Percentiles rank a stretch among this genome's conserved stretches.
Conservation (phyloP, 306 rosid genomes). For the Chamaecrista fasciculata region DNA sequence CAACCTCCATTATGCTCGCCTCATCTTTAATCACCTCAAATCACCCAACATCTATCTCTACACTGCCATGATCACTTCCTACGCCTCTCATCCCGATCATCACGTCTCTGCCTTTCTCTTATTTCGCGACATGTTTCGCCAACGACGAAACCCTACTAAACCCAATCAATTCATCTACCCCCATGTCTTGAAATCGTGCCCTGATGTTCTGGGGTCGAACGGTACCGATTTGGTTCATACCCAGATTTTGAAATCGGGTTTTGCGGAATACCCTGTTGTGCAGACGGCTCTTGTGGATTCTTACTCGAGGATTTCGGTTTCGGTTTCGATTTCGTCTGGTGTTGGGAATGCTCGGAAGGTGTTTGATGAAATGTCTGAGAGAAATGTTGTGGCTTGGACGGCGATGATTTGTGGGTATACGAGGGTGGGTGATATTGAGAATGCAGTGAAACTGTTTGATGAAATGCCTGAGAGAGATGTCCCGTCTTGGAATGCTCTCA, state of each 20-base stretch:
- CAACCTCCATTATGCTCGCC: constrained; percentile 56
- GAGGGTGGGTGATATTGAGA: constrained; percentile 55
- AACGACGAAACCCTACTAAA: constrained; percentile 4
- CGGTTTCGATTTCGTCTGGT: no score
- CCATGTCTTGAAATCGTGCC: constrained; percentile 51
- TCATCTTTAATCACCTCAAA: constrained; percentile 46
- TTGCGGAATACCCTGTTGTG: constrained; percentile 55
- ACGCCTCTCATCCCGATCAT: constrained; percentile 45
- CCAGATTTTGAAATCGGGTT: constrained; percentile 62
- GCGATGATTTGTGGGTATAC: constrained; percentile 64
- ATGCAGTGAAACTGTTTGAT: constrained; percentile 55
- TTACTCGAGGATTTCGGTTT: constrained; percentile 44
- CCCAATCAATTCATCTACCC: constrained; percentile 71
- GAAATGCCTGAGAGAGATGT: constrained; percentile 65
- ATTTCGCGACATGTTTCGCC: constrained; percentile 51
- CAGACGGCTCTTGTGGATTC: constrained; percentile 62
- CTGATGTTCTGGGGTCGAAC: constrained; percentile 30
- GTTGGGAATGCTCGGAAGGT: constrained; percentile 42
- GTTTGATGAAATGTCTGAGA: constrained; percentile 70
- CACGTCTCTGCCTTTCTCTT: constrained; percentile 37
- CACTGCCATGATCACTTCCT: constrained; percentile 73
- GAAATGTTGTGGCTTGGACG: constrained; percentile 66
- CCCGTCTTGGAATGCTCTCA: constrained; percentile 77
- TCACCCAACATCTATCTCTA: constrained; percentile 62
- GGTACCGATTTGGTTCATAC: constrained; percentile 44